These are phyloP conservation scores for Camellia japonica DNA, from an alignment of 148 eudicot species.

Conservation along the genomic window DNA sequence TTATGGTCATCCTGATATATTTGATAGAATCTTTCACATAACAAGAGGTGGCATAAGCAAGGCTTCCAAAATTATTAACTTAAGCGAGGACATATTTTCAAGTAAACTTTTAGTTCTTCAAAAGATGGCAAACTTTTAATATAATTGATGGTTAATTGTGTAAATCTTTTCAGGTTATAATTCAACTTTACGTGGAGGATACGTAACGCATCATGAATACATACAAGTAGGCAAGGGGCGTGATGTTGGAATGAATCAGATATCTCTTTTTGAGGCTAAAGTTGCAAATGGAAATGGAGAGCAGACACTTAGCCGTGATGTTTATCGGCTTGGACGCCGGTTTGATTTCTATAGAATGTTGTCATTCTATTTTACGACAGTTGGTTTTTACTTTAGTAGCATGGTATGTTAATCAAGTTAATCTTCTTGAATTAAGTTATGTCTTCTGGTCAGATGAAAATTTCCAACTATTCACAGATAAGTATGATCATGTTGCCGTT, in stretches of 20 bases:
- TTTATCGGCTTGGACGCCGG: slow-evolving; percentile 90
- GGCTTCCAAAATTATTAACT: slow-evolving; percentile 82
- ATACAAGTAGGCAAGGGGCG: slow-evolving; percentile 99
- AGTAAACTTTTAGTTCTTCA: slow-evolving; percentile 38
- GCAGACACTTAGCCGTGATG: slow-evolving; percentile 97
- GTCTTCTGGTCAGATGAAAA: not conserved
- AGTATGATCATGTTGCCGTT: not conserved
- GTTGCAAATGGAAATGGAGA: slow-evolving; percentile 99
- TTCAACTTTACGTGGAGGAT: slow-evolving; percentile 91
- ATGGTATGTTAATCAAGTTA: slow-evolving; percentile 52
- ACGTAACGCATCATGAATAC: slow-evolving; percentile 92
- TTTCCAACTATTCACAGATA: not conserved
- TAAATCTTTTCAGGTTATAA: slow-evolving; percentile 60
- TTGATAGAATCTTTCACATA: slow-evolving; percentile 88
- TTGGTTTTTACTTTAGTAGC: slow-evolving; percentile 96
- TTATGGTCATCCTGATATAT: slow-evolving; percentile 97
- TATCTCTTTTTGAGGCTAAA: slow-evolving; percentile 95
- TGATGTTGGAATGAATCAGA: slow-evolving; percentile 98
- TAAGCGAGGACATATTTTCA: slow-evolving; percentile 96
- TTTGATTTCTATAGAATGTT: slow-evolving; percentile 97
- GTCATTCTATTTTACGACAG: slow-evolving; percentile 94
- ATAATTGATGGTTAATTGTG: slow-evolving; percentile 17
- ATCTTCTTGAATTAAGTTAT: not conserved
- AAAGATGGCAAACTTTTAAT: slow-evolving; percentile 3
- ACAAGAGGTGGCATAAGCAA: slow-evolving; percentile 97